Base-by-base conservation (phyloP, 257 asterid species). In the Prunella vulgaris region DNA sequence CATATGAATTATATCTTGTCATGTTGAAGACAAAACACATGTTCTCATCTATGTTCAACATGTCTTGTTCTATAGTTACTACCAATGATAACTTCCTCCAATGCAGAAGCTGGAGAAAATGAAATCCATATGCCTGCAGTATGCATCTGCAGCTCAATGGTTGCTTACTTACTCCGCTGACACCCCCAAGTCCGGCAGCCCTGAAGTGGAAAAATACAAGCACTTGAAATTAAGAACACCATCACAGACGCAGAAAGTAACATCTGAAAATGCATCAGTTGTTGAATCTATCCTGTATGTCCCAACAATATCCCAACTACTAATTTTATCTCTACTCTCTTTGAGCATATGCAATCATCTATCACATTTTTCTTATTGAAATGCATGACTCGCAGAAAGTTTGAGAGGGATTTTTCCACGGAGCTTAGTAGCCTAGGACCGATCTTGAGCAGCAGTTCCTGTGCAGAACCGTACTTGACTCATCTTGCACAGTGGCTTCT, bases 401-500 rank as follows among this genome's bases (percentile, higher is more conserved):
- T 94, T 64, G 97, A 94, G 83, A 84, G 82, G 73, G 95, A 87
- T 68, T 94, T 94, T 70, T 57, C 87, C 0, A 71, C 71, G 53
- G 97, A 90, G 83, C 95, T 90, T 70, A 84, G 74, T 78, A 94
- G 91, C 71, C 78, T 89, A 70, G 99, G 97, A 48, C 99, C 99
- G 4, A 86, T 94, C 60, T 51, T 94, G 80, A 94, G 97, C 89
- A 86, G 87, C 78, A 81, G 97, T 68, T 91, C 97, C 17, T 80
- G 83, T 25, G 96, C 96, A 63, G 97, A 94, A 77, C 97, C 99
- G 2, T 87, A 91, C 82, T 65, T 94, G 74, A 91, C 99, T 76
- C 99, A 94, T 77, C 96, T 93, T 28, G 99, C 97, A 5, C 97
- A 90, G 76, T 89, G 89, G 97, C 94, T 93, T 76, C 96, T 91